These are phyloP conservation scores for Solanum gandarillasii DNA, from an alignment of 257 asterid species.

Conservation along the genomic window DNA sequence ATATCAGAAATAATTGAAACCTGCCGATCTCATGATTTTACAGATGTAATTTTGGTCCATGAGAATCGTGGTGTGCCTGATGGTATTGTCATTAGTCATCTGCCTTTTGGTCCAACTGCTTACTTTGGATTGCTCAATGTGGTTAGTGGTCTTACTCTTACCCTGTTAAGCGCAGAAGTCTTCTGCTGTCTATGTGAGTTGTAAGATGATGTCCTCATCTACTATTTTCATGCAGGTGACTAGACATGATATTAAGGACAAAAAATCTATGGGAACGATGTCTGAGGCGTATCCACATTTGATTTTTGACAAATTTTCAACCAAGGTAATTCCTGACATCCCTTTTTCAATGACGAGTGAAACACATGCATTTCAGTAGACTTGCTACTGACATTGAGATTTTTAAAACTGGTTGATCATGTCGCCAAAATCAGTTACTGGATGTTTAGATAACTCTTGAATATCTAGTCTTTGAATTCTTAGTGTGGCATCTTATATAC, in stretches of 20 bases:
- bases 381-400: too few species aligned
- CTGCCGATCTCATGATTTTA: conserved; percentile 78
- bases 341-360: background rate
- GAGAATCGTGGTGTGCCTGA: conserved; percentile 97
- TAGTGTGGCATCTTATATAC: too few species aligned
- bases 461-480: too few species aligned
- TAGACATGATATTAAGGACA: conserved; percentile 19
- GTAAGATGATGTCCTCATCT: background rate
- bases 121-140: conserved; percentile 87
- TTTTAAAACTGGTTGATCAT: too few species aligned
- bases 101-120: conserved; percentile 96
- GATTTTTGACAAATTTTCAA: background rate
- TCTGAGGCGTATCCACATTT: background rate
- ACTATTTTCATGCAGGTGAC: conserved; percentile 51
- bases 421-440: too few species aligned
- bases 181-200: background rate
- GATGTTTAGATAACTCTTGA: too few species aligned
- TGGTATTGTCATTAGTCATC: conserved; percentile 77
- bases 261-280: conserved; percentile 3
- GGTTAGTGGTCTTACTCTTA: conserved; percentile 37
- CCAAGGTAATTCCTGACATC: background rate
- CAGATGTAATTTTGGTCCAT: conserved; percentile 84
- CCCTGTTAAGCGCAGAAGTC: background rate
- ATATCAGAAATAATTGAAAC: conserved; percentile 87
- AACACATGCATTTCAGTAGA: too few species aligned